Conservation (phyloP, 2,329 filamentous ascomycete species). For the Ceratocystis cubensis region DNA sequence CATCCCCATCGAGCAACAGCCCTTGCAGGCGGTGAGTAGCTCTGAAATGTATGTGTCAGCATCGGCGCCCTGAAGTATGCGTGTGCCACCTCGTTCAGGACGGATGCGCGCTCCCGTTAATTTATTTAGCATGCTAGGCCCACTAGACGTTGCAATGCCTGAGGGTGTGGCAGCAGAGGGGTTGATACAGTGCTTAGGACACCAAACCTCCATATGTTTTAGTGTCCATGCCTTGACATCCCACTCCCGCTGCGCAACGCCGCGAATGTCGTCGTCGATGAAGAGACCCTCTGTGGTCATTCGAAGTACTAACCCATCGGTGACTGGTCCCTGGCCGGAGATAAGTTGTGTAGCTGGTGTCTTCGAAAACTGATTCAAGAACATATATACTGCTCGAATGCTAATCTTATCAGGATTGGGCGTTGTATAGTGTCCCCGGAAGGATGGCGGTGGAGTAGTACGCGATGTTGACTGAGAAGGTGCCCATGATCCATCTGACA, state of each 20-base stretch:
- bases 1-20: constrained; percentile 45
- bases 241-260: constrained; percentile 92
- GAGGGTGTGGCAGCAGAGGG: constrained; percentile 33
- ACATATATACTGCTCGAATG: constrained; percentile 83
- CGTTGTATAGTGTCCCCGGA: constrained; percentile 67
- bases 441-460: constrained; percentile 70
- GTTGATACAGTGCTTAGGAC: constrained; percentile 50
- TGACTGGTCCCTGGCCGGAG: constrained; percentile 71
- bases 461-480: constrained; percentile 70
- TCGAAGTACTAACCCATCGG: constrained; percentile 80
- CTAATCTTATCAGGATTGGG: constrained; percentile 93
- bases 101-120: constrained; percentile 36
- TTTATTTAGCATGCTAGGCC: constrained; percentile 37
- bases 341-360: constrained; percentile 86
- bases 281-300: constrained; percentile 92
- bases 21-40: constrained; percentile 52
- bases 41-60: constrained; percentile 52
- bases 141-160: constrained; percentile 28
- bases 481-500: constrained; percentile 75
- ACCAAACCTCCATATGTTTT: constrained; percentile 83
- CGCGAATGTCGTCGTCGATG: constrained; percentile 88
- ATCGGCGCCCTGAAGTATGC: constrained; percentile 48
- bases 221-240: constrained; percentile 97
- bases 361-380: constrained; percentile 77
- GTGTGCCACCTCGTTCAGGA: constrained; percentile 37